Base-by-base conservation (phyloP, 805 yeast genomes). In the Wickerhamomyces chaumierensis region DNA sequence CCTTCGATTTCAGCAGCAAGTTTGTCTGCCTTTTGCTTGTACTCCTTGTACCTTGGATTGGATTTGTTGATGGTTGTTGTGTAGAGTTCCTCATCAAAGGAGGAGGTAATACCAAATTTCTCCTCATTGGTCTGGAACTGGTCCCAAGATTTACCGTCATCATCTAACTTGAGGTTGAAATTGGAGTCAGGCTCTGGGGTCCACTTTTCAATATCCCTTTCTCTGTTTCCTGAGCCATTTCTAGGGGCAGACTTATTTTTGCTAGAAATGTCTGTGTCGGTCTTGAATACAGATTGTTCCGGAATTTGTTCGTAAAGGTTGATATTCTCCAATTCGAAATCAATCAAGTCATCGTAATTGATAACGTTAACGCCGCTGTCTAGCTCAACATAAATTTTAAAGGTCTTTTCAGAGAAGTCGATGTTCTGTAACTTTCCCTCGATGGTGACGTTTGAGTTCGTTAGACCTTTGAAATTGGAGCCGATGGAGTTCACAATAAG, bases 121-220 rank as follows among this genome's bases (percentile, higher is more conserved):
- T 76, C 71, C 56, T 84, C 81, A 59, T 92, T 92, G n/a, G 76
- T 90, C 39, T 83, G 81, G 61, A 92, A 92, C 63, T 92, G 98
- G 61, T 92, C 96, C 97, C 97, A 92, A 5, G 33, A 8, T 5
- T 39, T 62, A 18, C 45, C 44, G 18, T 53, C 56, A 29, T 67
- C 72, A 14, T 68, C 73, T 20, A 73, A 56, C 0, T 57, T 34
- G 33, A 33, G 36, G 3, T 42, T 57, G 45, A 31, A 57, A 51
- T 39, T 40, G 19, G 42, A 43, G 9, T 35, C 40, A 11, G 53
- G 55, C 12, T 48, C 94, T 4, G 95, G 94, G 17, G 73, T 73
- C 98, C 98, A 90, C 60, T 82, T 76, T 39, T 92, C 71, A 27
- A 53, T 47, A 21, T 49, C 48, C 51, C 80, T 87, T 42, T 95